These are phyloP conservation scores for Ustilago loliicola DNA, from an alignment of 1,284 basidiomycete species.

Conservation along the genomic window DNA sequence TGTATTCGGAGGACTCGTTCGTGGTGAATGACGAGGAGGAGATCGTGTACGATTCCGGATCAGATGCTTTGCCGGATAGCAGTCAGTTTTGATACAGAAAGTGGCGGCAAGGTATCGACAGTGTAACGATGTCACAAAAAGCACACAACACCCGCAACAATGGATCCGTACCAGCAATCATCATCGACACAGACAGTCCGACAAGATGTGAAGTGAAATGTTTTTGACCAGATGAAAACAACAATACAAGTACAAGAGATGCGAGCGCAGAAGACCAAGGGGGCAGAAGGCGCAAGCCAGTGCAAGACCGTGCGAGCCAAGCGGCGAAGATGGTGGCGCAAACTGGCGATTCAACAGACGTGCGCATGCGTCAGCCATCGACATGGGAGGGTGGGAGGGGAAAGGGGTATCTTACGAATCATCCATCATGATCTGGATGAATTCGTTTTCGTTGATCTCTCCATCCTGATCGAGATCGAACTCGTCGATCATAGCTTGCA, in stretches of 20 bases:
- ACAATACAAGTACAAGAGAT: conserved; percentile 24
- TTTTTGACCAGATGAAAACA: background rate
- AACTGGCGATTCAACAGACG: background rate
- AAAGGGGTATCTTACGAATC: conserved; percentile 72
- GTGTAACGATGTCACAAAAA: background rate
- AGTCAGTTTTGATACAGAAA: conserved; percentile 23
- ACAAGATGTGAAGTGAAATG: background rate
- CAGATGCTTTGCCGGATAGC: conserved; percentile 37
- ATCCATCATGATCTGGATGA: conserved; percentile 96
- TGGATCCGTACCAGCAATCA: background rate
- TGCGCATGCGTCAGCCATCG: background rate
- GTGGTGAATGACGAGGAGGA: conserved; percentile 63
- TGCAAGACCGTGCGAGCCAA: no score
- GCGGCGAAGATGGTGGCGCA: no score
- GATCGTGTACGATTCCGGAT: conserved; percentile 42
- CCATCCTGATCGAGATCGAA: conserved; percentile 99
- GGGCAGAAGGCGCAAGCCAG: background rate
- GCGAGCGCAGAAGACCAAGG: background rate
- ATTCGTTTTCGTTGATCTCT: conserved; percentile 94
- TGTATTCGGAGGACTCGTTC: conserved; percentile 65
- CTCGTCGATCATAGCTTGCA: conserved; percentile 99
- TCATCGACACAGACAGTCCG: background rate
- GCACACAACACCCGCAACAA: background rate
- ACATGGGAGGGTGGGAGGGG: background rate
- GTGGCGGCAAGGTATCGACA: background rate